Evolutionary conservation across 441 rosid species (phyloP), one percentile per base, ranked within the genome.

Genomic region (Cnidoscolus chayamansa): DNA sequence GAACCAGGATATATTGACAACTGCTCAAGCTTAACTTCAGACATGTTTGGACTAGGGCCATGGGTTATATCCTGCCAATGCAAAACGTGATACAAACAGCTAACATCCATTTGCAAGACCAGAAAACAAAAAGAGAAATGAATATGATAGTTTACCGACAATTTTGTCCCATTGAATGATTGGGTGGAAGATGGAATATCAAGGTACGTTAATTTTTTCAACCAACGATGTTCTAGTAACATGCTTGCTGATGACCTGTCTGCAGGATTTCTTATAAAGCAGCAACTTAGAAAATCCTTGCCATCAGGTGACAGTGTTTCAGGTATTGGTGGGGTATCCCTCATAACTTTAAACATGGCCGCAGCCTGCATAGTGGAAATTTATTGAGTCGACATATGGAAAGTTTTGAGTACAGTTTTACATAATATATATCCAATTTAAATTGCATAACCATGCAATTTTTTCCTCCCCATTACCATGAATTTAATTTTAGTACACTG

Each of bases 311-410:
- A 94, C 77, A 94, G 80, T 59, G 81, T 80, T 74, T 86, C 93
- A 2, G 99, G 99, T 65, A 90, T 75, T 13, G 89, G 79, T 55
- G 99, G 99, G 37, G 83, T 88, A 77, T 92, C 93, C 81, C 67
- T 90, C 87, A 92, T 73, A 65, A 91, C 97, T 79, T 87, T 92
- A 81, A 94, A 92, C 99, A 94, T 85, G 13, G 99, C 99, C 65
- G 98, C 97, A 73, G 92, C 97, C 99, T 94, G 86, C 72, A 76
- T 35, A 35, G 40, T 49, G 35, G 58, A 48, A 71, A 37, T 74
- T 43, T 35, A 65, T 40, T 65, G 59, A 58, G 58, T 37, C 63
- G 45, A 40, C 60, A 19, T 7, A 0, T 4, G 19, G 43, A 37
- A 3, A 63, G 25, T 25, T 1, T 13, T 0, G 3, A 13, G 30